Percentiles rank a stretch among this genome's conserved stretches.
Evolutionary conservation across 768 basidiomycete species (phyloP).

Genomic region (Termitomyces sp.): DNA sequence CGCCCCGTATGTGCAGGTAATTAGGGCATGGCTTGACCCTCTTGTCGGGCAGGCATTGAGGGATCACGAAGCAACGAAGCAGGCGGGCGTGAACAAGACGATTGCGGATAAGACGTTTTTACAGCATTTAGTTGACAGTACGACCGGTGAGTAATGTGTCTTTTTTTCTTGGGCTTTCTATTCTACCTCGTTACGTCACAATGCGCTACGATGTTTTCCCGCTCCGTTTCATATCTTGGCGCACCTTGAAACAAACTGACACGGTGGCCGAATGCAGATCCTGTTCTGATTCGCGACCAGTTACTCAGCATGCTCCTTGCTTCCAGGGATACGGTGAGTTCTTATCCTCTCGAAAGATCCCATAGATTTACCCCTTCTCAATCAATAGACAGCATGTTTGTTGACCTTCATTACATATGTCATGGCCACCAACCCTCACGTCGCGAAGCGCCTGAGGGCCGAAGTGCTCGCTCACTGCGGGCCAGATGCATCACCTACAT

Average conservation of each 20-base stretch:
- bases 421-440: conserved; percentile 58
- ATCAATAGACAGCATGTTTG: conserved; percentile 55
- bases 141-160: conserved; percentile 42
- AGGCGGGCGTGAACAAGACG: conserved; percentile 30
- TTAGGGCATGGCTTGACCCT: conserved; percentile 60
- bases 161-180: not conserved
- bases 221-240: not conserved
- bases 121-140: conserved; percentile 61
- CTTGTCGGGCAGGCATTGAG: conserved; percentile 50
- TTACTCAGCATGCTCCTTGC: conserved; percentile 74
- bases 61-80: conserved; percentile 33
- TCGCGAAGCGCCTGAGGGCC: conserved; percentile 44
- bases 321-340: conserved; percentile 67
- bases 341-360: not conserved
- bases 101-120: conserved; percentile 57
- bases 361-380: not conserved
- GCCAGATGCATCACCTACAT: conserved; percentile 38
- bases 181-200: not conserved
- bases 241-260: not conserved
- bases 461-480: conserved; percentile 61
- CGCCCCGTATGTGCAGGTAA: conserved; percentile 39
- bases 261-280: conserved; percentile 36
- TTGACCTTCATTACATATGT: conserved; percentile 70
- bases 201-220: not conserved
- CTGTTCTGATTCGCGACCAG: conserved; percentile 66